Evolutionary conservation across 768 basidiomycete species (phyloP).

Genomic region (Boletus rubescentipes): DNA sequence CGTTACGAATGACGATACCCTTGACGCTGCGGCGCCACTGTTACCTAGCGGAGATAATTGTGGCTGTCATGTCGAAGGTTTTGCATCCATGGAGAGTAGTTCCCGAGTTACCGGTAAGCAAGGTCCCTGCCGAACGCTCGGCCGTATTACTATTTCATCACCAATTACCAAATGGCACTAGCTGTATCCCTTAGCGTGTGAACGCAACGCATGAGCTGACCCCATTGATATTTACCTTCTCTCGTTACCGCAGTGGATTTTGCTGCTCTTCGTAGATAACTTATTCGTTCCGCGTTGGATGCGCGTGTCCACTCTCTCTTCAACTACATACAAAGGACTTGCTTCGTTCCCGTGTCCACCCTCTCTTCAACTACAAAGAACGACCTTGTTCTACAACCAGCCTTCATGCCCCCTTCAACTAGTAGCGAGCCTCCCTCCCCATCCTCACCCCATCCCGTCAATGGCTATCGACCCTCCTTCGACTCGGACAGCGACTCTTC

Average conservation of each 20-base stretch:
- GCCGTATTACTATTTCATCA: too few species aligned
- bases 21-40: too few species aligned
- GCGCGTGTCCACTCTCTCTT: neutral
- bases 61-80: too few species aligned
- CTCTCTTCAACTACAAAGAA: constrained; percentile 13
- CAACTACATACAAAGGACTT: too few species aligned
- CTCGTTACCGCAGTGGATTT: neutral
- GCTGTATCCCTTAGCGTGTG: too few species aligned
- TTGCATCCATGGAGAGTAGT: too few species aligned
- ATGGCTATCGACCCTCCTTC: neutral
- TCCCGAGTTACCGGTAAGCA: too few species aligned
- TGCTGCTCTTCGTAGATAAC: neutral
- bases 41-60: too few species aligned
- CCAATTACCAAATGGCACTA: too few species aligned
- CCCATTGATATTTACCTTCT: neutral
- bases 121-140: too few species aligned
- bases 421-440: neutral
- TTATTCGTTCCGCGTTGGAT: neutral
- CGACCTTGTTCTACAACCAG: neutral
- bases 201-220: neutral
- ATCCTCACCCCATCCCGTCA: neutral
- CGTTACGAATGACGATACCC: too few species aligned
- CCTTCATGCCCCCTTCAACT: neutral
- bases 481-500: constrained; percentile 18
- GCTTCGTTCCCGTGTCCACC: neutral